Evolutionary conservation across 2,329 filamentous ascomycete genomes (phyloP).

Genomic region (Lasiodiplodia sp.): DNA sequence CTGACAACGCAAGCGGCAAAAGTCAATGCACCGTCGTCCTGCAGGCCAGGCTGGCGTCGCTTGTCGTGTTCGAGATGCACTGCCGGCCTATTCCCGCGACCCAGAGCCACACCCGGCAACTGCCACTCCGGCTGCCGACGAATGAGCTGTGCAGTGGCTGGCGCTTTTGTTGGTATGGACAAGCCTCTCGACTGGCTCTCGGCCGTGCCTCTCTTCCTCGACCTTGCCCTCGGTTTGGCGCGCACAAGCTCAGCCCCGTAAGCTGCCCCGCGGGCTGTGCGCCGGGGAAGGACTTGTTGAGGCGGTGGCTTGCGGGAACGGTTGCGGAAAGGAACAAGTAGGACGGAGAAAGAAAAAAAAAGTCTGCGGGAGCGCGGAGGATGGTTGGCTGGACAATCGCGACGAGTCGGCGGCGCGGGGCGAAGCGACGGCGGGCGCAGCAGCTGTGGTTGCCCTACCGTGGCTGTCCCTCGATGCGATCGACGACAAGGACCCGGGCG

Average conservation of each 20-base stretch:
- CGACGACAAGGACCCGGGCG: constrained; percentile 9
- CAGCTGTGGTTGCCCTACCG: background rate
- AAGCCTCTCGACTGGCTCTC: background rate
- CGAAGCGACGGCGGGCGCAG: constrained; percentile 3
- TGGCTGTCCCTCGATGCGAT: constrained; percentile 7
- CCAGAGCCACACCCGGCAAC: constrained; percentile 1
- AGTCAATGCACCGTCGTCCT: constrained; percentile 1
- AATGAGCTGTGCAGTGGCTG: background rate
- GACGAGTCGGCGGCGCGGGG: background rate
- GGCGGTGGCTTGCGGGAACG: constrained; percentile 9
- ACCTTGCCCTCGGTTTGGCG: background rate
- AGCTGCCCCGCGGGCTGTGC: background rate
- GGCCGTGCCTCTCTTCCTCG: background rate
- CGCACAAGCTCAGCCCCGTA: constrained; percentile 1
- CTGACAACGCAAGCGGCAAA: background rate
- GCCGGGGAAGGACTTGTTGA: background rate
- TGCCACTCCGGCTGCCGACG: background rate
- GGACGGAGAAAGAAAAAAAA: background rate
- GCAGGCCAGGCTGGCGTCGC: background rate
- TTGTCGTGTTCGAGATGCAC: constrained; percentile 6
- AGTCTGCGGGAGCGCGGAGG: background rate
- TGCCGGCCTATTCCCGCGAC: constrained; percentile 1
- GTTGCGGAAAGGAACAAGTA: background rate
- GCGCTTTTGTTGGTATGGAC: background rate
- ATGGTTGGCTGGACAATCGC: background rate